These are phyloP conservation scores for Candolleomyces eurysporus DNA, from an alignment of 768 basidiomycete species.

Conservation along the genomic window DNA sequence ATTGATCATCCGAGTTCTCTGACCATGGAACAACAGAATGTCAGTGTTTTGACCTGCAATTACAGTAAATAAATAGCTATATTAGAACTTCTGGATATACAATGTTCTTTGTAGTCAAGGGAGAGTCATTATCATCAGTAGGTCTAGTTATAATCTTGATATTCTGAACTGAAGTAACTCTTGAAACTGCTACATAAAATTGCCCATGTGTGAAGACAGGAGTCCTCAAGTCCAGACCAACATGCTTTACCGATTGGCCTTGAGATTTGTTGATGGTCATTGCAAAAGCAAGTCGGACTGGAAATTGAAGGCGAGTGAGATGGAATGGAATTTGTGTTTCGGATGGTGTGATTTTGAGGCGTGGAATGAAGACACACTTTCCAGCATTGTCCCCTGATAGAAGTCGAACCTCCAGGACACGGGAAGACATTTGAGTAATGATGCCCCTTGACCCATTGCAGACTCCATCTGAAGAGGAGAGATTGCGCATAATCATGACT, in stretches of 20 bases:
- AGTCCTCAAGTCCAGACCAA: conserved; percentile 37
- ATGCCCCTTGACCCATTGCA: too few relatives aligned
- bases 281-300: conserved; percentile 42
- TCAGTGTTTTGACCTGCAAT: too few relatives aligned
- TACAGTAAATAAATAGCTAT: too few relatives aligned
- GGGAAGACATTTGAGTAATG: too few relatives aligned
- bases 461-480: too few relatives aligned
- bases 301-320: conserved; percentile 37
- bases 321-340: conserved; percentile 25
- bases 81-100: background rate
- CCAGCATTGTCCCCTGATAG: conserved; percentile 36
- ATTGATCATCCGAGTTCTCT: too few relatives aligned
- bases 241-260: conserved; percentile 42
- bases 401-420: too few relatives aligned
- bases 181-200: conserved; percentile 34
- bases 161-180: conserved; percentile 8
- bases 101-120: background rate
- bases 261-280: conserved; percentile 50
- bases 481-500: too few relatives aligned
- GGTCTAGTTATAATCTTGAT: conserved; percentile 23
- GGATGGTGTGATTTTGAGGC: conserved; percentile 32
- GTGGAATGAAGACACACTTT: conserved; percentile 34
- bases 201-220: conserved; percentile 43
- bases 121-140: background rate
- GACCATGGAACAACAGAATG: too few relatives aligned